Percentiles rank a stretch among this genome's conserved stretches.
These are phyloP conservation scores for Phytopythium delawarense DNA, from an alignment of 352 stramenopile species.

Conservation along the genomic window DNA sequence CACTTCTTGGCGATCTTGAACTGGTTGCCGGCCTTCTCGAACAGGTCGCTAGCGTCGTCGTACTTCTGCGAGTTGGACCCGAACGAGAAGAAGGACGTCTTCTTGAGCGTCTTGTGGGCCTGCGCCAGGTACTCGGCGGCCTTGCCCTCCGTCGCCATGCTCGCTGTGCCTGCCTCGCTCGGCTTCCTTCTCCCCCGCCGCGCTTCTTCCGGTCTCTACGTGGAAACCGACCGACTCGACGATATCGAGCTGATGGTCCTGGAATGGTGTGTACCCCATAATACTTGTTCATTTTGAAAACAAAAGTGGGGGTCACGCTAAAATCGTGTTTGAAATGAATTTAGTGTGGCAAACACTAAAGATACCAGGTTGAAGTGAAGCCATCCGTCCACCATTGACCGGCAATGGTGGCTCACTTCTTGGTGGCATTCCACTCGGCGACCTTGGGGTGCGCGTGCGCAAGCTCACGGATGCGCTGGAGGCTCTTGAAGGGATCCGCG, in stretches of 20 bases:
- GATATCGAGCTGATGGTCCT: too few relatives aligned
- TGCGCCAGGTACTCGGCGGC: slow-evolving; percentile 76
- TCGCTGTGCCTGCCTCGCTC: slow-evolving; percentile 2
- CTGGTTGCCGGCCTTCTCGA: slow-evolving; percentile 93
- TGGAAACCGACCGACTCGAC: too few relatives aligned
- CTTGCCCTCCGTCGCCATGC: slow-evolving; percentile 72
- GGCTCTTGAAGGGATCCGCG: slow-evolving; percentile 21
- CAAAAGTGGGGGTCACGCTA: too few relatives aligned
- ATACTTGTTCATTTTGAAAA: neutral
- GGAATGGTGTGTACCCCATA: neutral
- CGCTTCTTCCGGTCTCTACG: too few relatives aligned
- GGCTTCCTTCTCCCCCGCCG: neutral
- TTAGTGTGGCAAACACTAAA: neutral
- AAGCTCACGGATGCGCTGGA: slow-evolving; percentile 21
- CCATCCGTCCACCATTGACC: neutral
- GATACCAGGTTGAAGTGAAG: neutral
- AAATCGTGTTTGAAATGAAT: too few relatives aligned
- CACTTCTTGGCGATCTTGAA: slow-evolving; percentile 95
- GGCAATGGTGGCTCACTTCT: neutral
- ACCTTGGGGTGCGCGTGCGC: slow-evolving; percentile 33
- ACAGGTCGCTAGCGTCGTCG: slow-evolving; percentile 95
- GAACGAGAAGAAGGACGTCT: slow-evolving; percentile 96
- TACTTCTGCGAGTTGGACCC: slow-evolving; percentile 91
- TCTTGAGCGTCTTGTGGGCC: slow-evolving; percentile 88
- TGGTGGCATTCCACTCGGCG: slow-evolving; percentile 24